phyloP scores from a whole-genome alignment of 306 rosid genomes.

The Prunus dulcis region DNA sequence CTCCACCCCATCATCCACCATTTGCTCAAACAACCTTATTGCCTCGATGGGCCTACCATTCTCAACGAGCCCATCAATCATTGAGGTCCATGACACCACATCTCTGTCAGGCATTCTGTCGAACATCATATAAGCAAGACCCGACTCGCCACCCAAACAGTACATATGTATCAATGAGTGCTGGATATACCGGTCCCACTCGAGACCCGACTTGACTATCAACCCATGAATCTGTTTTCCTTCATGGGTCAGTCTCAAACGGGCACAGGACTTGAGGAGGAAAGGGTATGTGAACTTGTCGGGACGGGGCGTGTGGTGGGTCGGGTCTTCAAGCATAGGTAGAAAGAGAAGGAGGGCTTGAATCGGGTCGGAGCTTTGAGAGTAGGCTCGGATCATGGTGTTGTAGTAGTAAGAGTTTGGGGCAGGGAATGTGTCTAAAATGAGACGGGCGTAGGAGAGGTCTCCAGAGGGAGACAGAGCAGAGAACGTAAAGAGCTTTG shows the following conservation, averaged over 20 bases:
- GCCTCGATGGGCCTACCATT: constrained; percentile 34
- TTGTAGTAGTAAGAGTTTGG: constrained; percentile 50
- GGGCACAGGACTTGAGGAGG: constrained; percentile 44
- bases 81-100: constrained; percentile 54
- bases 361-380: constrained; percentile 34
- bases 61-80: constrained; percentile 43
- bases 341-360: constrained; percentile 42
- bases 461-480: constrained; percentile 56
- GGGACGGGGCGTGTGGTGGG: constrained; percentile 18
- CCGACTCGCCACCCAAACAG: constrained; percentile 25
- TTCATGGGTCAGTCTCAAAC: constrained; percentile 27
- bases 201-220: constrained; percentile 27
- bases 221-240: constrained; percentile 48
- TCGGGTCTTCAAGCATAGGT: constrained; percentile 23
- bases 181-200: constrained; percentile 33
- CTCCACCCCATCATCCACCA: constrained; percentile 35
- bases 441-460: constrained; percentile 48
- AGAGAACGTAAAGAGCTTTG: constrained; percentile 47
- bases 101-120: constrained; percentile 47
- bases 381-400: constrained; percentile 51
- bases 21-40: constrained; percentile 30
- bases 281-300: constrained; percentile 54
- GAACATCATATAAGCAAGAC: constrained; percentile 40
- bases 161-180: constrained; percentile 39
- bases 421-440: constrained; percentile 32